phyloP scores from a whole-genome alignment of 2,329 filamentous ascomycete genomes.

The Pseudocercospora pini-densiflorae region DNA sequence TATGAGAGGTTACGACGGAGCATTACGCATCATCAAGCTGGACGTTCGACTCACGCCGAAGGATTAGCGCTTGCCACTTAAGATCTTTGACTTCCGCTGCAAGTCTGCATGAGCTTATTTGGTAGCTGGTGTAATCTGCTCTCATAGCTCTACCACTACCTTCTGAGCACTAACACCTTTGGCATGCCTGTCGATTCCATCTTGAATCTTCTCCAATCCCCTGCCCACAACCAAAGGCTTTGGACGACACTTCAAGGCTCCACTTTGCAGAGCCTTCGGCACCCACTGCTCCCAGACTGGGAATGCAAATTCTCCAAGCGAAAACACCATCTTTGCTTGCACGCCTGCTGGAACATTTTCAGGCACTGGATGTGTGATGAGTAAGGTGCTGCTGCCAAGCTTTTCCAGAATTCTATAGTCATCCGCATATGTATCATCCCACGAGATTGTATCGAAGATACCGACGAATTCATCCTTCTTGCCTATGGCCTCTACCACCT shows the following conservation, averaged over 20 bases:
- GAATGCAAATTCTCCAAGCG: conserved; percentile 12
- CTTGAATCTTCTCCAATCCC: conserved; percentile 9
- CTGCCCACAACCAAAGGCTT: conserved; percentile 8
- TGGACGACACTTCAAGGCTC: conserved; percentile 9
- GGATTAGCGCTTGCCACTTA: not conserved
- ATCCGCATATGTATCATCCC: conserved; percentile 5
- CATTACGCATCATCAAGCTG: not conserved
- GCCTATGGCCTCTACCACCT: conserved; percentile 35
- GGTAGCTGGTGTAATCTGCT: not conserved
- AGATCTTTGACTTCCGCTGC: too few species aligned
- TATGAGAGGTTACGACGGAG: conserved; percentile 3
- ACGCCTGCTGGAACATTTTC: conserved; percentile 5
- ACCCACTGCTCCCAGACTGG: conserved; percentile 23
- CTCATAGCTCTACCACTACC: conserved; percentile 13
- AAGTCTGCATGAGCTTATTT: too few species aligned
- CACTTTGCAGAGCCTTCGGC: not conserved
- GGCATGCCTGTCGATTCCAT: conserved; percentile 7
- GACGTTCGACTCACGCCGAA: not conserved
- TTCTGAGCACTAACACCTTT: conserved; percentile 18
- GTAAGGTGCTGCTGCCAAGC: conserved; percentile 10
- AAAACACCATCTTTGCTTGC: conserved; percentile 10
- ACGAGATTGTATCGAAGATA: conserved; percentile 14
- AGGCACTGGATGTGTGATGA: conserved; percentile 10
- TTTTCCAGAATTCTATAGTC: conserved; percentile 14
- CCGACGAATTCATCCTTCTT: conserved; percentile 3